phyloP scores from a whole-genome alignment of 2,329 filamentous ascomycete species.

The Waltergamsia citrina region DNA sequence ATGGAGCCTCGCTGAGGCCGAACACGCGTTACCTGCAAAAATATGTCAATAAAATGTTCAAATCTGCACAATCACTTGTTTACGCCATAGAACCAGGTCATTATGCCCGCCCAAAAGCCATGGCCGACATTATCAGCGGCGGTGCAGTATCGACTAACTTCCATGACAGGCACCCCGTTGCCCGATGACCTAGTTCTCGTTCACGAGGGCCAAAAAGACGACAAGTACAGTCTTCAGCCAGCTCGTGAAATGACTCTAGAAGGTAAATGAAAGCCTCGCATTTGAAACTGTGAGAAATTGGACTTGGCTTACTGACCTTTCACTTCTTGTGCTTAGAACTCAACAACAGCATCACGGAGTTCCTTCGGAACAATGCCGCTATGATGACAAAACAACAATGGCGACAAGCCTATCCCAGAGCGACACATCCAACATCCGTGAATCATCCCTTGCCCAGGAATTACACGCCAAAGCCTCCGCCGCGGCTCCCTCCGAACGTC shows the following conservation, averaged over 20 bases:
- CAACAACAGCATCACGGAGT: slow-evolving; percentile 1
- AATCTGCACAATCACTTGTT: neutral
- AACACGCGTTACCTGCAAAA: slow-evolving; percentile 1
- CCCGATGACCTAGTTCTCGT: slow-evolving; percentile 4
- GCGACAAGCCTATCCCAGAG: neutral
- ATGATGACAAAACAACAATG: slow-evolving; percentile 1
- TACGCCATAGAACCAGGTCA: slow-evolving; percentile 1
- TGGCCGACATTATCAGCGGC: too few relatives aligned
- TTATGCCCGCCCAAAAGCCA: too few relatives aligned
- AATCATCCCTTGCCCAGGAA: neutral
- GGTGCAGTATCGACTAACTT: too few relatives aligned
- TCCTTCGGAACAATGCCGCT: slow-evolving; percentile 1
- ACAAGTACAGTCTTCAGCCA: slow-evolving; percentile 1
- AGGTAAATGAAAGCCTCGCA: too few relatives aligned
- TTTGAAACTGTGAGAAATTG: too few relatives aligned
- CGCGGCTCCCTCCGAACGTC: too few relatives aligned
- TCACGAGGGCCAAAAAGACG: neutral
- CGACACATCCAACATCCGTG: neutral
- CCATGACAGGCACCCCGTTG: slow-evolving; percentile 2
- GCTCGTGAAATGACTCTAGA: slow-evolving; percentile 2
- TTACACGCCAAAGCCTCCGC: too few relatives aligned
- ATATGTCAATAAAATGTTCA: neutral
- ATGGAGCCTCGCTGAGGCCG: neutral
- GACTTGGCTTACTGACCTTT: too few relatives aligned
- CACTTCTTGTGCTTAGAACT: too few relatives aligned